These are phyloP conservation scores for Cryphonectria naterciae DNA, from an alignment of 2,329 filamentous ascomycete genomes.

Conservation along the genomic window DNA sequence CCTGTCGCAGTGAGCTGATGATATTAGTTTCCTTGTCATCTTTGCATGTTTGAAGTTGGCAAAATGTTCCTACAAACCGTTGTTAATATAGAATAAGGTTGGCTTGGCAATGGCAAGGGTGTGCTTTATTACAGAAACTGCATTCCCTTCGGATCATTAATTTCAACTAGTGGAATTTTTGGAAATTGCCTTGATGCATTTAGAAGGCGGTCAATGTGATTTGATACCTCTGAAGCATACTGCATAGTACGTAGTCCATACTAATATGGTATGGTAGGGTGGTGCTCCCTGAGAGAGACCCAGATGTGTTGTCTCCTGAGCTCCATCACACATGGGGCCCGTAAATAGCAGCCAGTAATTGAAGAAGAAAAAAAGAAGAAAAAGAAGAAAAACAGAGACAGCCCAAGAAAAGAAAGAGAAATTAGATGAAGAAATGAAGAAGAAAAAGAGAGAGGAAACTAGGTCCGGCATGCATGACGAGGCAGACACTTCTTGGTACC, in stretches of 20 bases:
- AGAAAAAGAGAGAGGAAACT: not conserved
- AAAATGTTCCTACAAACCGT: not conserved
- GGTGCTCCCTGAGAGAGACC: not conserved
- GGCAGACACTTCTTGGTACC: not conserved
- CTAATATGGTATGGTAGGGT: not conserved
- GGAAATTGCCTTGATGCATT: slow-evolving; percentile 3
- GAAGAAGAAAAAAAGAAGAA: too few relatives aligned
- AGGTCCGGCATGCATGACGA: not conserved
- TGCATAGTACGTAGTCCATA: not conserved
- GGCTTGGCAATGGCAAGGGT: slow-evolving; percentile 1
- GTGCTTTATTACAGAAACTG: not conserved
- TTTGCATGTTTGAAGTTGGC: not conserved
- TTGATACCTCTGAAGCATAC: not conserved
- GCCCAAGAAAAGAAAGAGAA: not conserved
- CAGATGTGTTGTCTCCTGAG: not conserved
- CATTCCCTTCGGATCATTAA: not conserved
- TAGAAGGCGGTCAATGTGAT: not conserved
- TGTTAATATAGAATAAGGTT: slow-evolving; percentile 10
- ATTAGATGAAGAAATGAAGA: not conserved
- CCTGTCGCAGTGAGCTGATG: not conserved
- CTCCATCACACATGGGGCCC: not conserved
- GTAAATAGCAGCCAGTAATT: not conserved
- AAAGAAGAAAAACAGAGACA: too few relatives aligned
- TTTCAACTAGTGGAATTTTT: not conserved
- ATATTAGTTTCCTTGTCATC: not conserved